A percentile compares a stretch with the other conserved stretches of the same genome.
These are phyloP conservation scores for Emergomyces orientalis DNA, from an alignment of 2,329 filamentous ascomycete genomes.

Conservation along the genomic window DNA sequence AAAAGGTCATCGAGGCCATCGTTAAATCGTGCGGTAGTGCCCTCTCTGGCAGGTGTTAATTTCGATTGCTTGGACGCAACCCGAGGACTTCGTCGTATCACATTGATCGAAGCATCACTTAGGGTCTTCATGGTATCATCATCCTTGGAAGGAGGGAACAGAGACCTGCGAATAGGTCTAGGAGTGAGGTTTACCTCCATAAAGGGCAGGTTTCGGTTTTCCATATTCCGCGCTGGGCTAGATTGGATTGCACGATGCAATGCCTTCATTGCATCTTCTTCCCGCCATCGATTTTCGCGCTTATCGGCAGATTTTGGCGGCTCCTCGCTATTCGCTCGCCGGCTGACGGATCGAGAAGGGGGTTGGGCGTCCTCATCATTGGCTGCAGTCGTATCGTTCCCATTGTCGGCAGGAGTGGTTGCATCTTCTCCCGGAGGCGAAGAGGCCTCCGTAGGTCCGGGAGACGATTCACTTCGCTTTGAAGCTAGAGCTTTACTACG, in stretches of 20 bases:
- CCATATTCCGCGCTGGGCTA: conserved; percentile 47
- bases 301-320: conserved; percentile 29
- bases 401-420: conserved; percentile 28
- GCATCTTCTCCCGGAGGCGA: conserved; percentile 30
- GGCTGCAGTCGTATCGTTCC: conserved; percentile 24
- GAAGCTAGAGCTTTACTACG: conserved; percentile 17
- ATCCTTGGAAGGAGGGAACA: conserved; percentile 35
- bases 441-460: conserved; percentile 30
- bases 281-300: conserved; percentile 27
- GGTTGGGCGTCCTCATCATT: conserved; percentile 24
- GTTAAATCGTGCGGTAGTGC: conserved; percentile 37
- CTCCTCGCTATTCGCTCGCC: conserved; percentile 42
- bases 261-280: conserved; percentile 36
- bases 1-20: conserved; percentile 58
- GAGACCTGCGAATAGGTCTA: conserved; percentile 41
- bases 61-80: conserved; percentile 29
- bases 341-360: conserved; percentile 30
- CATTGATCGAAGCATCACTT: conserved; percentile 34
- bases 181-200: conserved; percentile 48
- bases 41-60: conserved; percentile 48
- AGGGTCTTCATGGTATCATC: conserved; percentile 30
- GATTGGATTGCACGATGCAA: conserved; percentile 51
- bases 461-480: conserved; percentile 32
- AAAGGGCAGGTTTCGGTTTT: conserved; percentile 31
- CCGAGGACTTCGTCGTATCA: conserved; percentile 41